A percentile compares a stretch with the other conserved stretches of the same genome.
Conservation (phyloP, 169 alveolate genomes). For the Plasmodium malariae region DNA sequence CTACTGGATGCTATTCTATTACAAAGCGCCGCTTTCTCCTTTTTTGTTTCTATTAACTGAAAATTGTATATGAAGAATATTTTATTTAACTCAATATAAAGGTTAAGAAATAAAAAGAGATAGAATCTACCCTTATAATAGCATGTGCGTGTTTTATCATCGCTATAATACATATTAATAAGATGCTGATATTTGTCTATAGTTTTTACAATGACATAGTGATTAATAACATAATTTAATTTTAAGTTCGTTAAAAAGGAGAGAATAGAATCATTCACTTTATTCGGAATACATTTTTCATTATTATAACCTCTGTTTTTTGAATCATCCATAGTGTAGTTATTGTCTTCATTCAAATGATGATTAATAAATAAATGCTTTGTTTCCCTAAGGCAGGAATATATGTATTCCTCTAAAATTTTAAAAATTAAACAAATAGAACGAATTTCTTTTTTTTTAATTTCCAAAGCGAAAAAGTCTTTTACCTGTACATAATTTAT, state of each 20-base stretch:
- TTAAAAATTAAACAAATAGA: conserved; percentile 18
- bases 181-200: conserved; percentile 43
- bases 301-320: background rate
- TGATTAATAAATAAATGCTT: conserved; percentile 12
- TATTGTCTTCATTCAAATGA: conserved; percentile 17
- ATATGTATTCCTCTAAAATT: conserved; percentile 28
- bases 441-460: conserved; percentile 43
- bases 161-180: conserved; percentile 33
- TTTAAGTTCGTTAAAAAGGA: conserved; percentile 40
- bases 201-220: conserved; percentile 48
- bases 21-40: too few relatives aligned
- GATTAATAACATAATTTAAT: conserved; percentile 58
- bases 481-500: background rate
- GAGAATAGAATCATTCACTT: conserved; percentile 36
- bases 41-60: too few relatives aligned
- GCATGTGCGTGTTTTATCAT: background rate
- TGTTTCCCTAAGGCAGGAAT: conserved; percentile 21
- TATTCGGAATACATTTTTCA: background rate
- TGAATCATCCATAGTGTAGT: background rate
- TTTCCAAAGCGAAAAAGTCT: conserved; percentile 1
- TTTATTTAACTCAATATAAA: conserved; percentile 56
- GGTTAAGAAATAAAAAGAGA: conserved; percentile 31
- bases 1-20: too few relatives aligned
- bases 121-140: background rate
- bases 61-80: conserved; percentile 39